Evolutionary conservation across 2,329 filamentous ascomycete species (phyloP).

Genomic region (Sporothrix dimorphospora): DNA sequence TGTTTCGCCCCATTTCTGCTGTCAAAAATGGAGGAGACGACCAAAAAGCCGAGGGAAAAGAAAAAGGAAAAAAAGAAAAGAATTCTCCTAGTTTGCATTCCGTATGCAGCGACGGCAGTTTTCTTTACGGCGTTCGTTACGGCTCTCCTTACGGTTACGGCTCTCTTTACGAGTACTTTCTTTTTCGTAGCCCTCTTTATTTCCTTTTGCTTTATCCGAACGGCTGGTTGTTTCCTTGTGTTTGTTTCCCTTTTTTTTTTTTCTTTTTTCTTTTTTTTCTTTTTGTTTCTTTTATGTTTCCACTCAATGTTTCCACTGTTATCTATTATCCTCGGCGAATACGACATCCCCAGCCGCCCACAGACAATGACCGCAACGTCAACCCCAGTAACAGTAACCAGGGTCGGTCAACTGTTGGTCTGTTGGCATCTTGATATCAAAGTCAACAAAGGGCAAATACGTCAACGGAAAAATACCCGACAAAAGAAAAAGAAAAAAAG

Average conservation of each 20-base stretch:
- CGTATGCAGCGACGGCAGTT: not conserved
- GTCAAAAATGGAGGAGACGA: not conserved
- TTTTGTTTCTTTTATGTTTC: not conserved
- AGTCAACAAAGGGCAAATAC: not conserved
- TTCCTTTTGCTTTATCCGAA: not conserved
- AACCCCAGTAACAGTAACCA: not conserved
- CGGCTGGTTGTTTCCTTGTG: not conserved
- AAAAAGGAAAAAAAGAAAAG: too few species aligned
- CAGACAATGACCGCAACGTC: not conserved
- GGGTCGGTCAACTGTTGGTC: not conserved
- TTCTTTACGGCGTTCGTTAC: not conserved
- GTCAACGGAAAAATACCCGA: not conserved
- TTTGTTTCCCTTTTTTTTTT: too few species aligned
- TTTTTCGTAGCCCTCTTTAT: not conserved
- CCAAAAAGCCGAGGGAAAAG: not conserved
- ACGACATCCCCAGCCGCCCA: conserved; percentile 19
- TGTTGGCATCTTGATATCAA: conserved; percentile 18
- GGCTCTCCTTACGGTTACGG: not conserved
- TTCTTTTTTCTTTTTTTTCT: not conserved
- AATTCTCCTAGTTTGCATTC: conserved; percentile 9
- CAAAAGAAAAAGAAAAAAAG: not conserved
- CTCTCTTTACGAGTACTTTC: not conserved
- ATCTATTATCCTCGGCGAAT: conserved; percentile 8
- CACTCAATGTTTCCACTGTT: not conserved
- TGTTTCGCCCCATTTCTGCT: not conserved